phyloP scores from a whole-genome alignment of 1,139 yeast genomes.

The Candida sp. region DNA sequence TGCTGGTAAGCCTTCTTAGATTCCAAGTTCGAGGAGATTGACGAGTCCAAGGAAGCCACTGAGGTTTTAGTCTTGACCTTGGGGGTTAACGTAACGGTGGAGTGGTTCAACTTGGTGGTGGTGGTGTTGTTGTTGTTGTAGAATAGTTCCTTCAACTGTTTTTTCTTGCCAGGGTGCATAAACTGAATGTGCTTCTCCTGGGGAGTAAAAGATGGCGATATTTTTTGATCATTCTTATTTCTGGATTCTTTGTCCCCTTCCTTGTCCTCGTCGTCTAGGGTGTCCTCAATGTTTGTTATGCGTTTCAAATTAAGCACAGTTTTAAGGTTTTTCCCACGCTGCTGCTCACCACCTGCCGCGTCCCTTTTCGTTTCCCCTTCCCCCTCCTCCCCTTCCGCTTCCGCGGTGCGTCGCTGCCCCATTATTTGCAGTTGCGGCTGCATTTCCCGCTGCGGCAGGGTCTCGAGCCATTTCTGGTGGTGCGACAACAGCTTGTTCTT shows the following conservation, averaged over 20 bases:
- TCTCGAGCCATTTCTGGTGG: not conserved
- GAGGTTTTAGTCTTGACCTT: not conserved
- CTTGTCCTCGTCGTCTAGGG: slow-evolving; percentile 3
- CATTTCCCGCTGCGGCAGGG: not conserved
- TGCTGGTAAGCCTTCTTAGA: not conserved
- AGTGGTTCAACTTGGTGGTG: not conserved
- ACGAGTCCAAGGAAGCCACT: not conserved
- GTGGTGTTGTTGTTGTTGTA: not conserved
- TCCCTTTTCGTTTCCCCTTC: not conserved
- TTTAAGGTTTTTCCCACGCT: not conserved
- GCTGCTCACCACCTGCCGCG: not conserved
- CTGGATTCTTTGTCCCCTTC: not conserved
- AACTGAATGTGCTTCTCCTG: not conserved
- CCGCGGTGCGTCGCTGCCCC: too few species aligned
- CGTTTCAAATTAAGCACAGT: not conserved
- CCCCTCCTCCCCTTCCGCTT: not conserved
- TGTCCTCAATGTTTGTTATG: slow-evolving; percentile 7
- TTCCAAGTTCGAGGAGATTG: not conserved
- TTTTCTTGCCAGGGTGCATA: slow-evolving; percentile 2
- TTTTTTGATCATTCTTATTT: not conserved
- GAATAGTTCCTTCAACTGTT: not conserved
- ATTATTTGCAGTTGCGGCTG: not conserved
- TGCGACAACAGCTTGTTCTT: slow-evolving; percentile 4
- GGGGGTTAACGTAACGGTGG: not conserved
- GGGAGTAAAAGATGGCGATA: not conserved